Percentiles rank a stretch among this genome's conserved stretches.
Conservation (phyloP, 1,284 basidiomycete genomes). For the Leccinum fallax region DNA sequence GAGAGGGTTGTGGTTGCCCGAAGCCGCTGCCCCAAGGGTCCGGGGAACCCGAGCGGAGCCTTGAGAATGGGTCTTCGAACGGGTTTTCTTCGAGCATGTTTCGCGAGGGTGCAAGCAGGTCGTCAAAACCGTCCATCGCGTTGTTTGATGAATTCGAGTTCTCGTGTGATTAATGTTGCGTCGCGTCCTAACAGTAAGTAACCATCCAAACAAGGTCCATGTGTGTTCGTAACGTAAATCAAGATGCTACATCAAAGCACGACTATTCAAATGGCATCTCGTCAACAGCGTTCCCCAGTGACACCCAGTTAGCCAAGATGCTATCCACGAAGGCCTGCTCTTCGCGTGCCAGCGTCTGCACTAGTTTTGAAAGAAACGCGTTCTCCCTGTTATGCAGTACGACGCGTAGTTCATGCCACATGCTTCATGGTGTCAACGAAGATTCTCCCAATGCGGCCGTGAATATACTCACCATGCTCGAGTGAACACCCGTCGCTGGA, state of each 20-base stretch:
- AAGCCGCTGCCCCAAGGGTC: constrained; percentile 70
- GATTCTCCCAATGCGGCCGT: neutral
- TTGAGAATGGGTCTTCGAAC: constrained; percentile 73
- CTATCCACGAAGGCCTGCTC: constrained; percentile 67
- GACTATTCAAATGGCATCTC: constrained; percentile 80
- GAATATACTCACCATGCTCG: constrained; percentile 66
- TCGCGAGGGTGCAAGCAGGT: constrained; percentile 67
- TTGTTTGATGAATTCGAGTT: neutral
- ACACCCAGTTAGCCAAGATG: constrained; percentile 71
- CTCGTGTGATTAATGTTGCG: neutral
- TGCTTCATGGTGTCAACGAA: constrained; percentile 44
- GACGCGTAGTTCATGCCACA: constrained; percentile 91
- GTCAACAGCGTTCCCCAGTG: constrained; percentile 68
- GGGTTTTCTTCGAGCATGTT: constrained; percentile 70
- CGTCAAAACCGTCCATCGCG: constrained; percentile 74
- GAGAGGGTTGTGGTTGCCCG: constrained; percentile 29
- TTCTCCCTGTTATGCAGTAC: constrained; percentile 89
- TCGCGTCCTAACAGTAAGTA: neutral
- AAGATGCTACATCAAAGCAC: constrained; percentile 14
- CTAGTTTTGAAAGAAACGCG: constrained; percentile 71
- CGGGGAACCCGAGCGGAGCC: constrained; percentile 61
- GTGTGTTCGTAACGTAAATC: constrained; percentile 12
- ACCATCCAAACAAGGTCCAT: constrained; percentile 14
- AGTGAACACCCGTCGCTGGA: constrained; percentile 80
- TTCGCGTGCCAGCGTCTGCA: constrained; percentile 71